phyloP scores from a whole-genome alignment of 805 yeast species.

The Candida verbasci region DNA sequence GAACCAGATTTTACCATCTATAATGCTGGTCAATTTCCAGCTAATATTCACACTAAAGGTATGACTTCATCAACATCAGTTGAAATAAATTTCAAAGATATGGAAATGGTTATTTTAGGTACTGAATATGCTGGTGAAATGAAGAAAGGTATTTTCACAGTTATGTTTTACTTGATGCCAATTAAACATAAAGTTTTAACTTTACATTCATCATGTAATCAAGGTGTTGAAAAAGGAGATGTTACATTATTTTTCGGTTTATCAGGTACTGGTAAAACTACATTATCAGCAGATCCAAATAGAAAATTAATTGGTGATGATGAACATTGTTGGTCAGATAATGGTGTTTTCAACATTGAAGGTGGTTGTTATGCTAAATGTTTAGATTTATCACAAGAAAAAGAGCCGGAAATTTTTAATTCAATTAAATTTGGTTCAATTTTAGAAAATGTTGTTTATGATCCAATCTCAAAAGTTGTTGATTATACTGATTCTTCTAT shows the following conservation, averaged over 20 bases:
- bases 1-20: slow-evolving; percentile 98
- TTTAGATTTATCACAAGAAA: slow-evolving; percentile 80
- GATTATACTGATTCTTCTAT: slow-evolving; percentile 78
- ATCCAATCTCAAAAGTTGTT: slow-evolving; percentile 71
- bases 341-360: slow-evolving; percentile 98
- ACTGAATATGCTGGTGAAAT: slow-evolving; percentile 99
- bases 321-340: slow-evolving; percentile 98
- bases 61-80: slow-evolving; percentile 96
- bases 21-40: slow-evolving; percentile 99
- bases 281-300: slow-evolving; percentile 93
- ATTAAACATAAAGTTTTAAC: slow-evolving; percentile 87
- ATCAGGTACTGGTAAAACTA: slow-evolving; percentile 98
- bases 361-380: slow-evolving; percentile 99
- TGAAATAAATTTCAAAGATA: slow-evolving; percentile 91
- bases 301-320: slow-evolving; percentile 95
- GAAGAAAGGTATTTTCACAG: slow-evolving; percentile 99
- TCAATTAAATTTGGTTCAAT: slow-evolving; percentile 94
- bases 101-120: slow-evolving; percentile 99
- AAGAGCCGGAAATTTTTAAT: slow-evolving; percentile 96
- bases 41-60: slow-evolving; percentile 92
- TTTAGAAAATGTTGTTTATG: slow-evolving; percentile 88
- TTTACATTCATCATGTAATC: slow-evolving; percentile 92
- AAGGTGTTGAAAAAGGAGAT: slow-evolving; percentile 75
- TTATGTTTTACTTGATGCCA: slow-evolving; percentile 98
- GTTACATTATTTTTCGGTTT: slow-evolving; percentile 95